Evolutionary conservation across 176 grass and related monocot species (phyloP), one percentile per base, ranked within the genome.

Genomic region (Otatea glauca): DNA sequence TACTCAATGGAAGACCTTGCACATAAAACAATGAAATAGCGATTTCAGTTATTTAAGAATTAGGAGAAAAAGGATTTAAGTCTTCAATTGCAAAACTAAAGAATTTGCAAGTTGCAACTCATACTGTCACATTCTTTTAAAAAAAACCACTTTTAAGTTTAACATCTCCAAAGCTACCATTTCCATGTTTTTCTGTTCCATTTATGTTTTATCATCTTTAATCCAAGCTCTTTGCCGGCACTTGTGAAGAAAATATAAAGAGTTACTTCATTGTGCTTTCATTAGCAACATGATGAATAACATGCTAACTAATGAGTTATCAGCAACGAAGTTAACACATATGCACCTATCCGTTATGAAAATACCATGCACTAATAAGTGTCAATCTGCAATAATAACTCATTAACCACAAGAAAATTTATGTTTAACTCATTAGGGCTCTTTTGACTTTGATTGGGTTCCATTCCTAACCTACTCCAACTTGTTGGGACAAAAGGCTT

Each of bases 121-220:
- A 69, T 14, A 54, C 4, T 87, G 48, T 32, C 60, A 37, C 41
- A 61, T n/a, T 15, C 37, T 75, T 55, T 42, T 39, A 39, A 25
- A 27, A 54, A 23, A 61, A 50, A 81, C 1, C 39, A 72, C 27
- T 21, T 42, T 14, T 4, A 60, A 15, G 13, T 14, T 66, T 67
- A 76, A 49, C 25, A 24, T 25, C 12, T 55, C 38, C 25, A 37
- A 66, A 80, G 70, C 35, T 54, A 32, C 27, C 62, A 58, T 87
- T 39, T 61, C 13, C 60, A 21, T 69, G 20, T 49, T 87, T 75
- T 75, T 62, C 2, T 51, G 23, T 20, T 70, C 34, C 54, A 64
- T 71, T 50, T 72, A 76, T 29, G 53, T 18, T 69, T 77, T 62
- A 23, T 38, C 20, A 37, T 84, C 68, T 72, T 78, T 72, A 76